Evolutionary conservation across 2,329 filamentous ascomycete species (phyloP).

Genomic region (Nectriaceae sp.): DNA sequence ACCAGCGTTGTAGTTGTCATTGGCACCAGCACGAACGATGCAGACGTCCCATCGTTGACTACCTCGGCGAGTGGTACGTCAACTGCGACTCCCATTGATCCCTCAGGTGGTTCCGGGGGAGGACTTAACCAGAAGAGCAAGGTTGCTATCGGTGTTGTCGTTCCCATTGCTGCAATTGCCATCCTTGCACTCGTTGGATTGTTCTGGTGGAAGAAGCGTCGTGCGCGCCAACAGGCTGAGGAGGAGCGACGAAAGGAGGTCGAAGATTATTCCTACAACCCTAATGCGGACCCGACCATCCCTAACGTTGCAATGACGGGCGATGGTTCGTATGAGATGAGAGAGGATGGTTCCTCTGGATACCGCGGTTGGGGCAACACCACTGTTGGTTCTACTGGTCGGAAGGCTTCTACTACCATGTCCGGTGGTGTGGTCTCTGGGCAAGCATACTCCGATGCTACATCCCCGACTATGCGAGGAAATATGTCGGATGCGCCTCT

Average conservation of each 20-base stretch:
- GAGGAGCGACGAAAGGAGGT: constrained; percentile 93
- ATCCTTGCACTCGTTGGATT: constrained; percentile 75
- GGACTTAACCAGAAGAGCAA: constrained; percentile 65
- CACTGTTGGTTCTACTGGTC: constrained; percentile 67
- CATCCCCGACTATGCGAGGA: constrained; percentile 64
- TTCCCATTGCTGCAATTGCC: constrained; percentile 87
- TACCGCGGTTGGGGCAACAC: constrained; percentile 96
- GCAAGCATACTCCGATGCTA: constrained; percentile 71
- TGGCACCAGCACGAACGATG: constrained; percentile 22
- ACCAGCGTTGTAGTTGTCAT: constrained; percentile 32
- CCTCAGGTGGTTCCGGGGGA: constrained; percentile 31
- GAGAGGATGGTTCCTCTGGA: constrained; percentile 73
- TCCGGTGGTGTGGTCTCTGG: constrained; percentile 68
- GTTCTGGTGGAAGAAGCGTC: constrained; percentile 86
- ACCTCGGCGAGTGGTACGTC: constrained; percentile 27
- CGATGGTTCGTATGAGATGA: constrained; percentile 70
- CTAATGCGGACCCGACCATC: constrained; percentile 89
- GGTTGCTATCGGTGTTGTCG: constrained; percentile 90
- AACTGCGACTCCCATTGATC: constrained; percentile 30
- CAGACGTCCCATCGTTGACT: constrained; percentile 12
- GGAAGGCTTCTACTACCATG: constrained; percentile 87
- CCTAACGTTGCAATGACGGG: constrained; percentile 47
- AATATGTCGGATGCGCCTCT: constrained; percentile 66
- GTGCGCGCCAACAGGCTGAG: constrained; percentile 79
- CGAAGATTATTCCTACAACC: constrained; percentile 96